Evolutionary conservation across 805 yeast genomes (phyloP).

Genomic region (Saturnispora sanitii): DNA sequence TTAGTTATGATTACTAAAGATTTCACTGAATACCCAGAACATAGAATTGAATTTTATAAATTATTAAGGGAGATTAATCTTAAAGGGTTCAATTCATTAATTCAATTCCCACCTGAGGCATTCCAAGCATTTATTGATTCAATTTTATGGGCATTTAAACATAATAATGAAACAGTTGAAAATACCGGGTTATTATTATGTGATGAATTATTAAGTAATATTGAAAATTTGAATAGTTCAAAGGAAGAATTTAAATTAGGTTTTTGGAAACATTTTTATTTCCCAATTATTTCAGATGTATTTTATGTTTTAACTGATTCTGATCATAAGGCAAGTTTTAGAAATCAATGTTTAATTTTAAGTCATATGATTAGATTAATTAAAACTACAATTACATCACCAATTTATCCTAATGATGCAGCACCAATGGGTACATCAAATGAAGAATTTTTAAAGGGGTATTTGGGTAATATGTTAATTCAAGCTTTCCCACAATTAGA

Average conservation of each 20-base stretch:
- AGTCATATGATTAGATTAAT: constrained; percentile 78
- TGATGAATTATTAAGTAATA: constrained; percentile 73
- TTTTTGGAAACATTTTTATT: constrained; percentile 80
- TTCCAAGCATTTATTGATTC: constrained; percentile 88
- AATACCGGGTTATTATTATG: constrained; percentile 81
- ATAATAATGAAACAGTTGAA: constrained; percentile 94
- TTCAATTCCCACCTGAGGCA: constrained; percentile 84
- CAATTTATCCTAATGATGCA: constrained; percentile 70
- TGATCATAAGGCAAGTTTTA: constrained; percentile 95
- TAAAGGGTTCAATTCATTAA: constrained; percentile 75
- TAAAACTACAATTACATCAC: constrained; percentile 60
- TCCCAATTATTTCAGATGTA: constrained; percentile 83
- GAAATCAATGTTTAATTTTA: constrained; percentile 74
- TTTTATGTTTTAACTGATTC: constrained; percentile 92
- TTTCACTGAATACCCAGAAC: constrained; percentile 95
- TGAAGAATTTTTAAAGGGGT: constrained; percentile 66
- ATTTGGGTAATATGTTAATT: constrained; percentile 68
- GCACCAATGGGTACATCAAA: constrained; percentile 84
- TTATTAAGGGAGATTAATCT: constrained; percentile 78
- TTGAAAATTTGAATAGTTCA: constrained; percentile 54
- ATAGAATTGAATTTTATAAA: constrained; percentile 91
- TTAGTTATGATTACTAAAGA: constrained; percentile 92
- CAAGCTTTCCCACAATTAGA: constrained; percentile 91
- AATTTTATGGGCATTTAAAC: constrained; percentile 96
- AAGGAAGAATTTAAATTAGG: constrained; percentile 57